Evolutionary conservation across 768 basidiomycete genomes (phyloP).

Genomic region (Tubosaeta sp.): DNA sequence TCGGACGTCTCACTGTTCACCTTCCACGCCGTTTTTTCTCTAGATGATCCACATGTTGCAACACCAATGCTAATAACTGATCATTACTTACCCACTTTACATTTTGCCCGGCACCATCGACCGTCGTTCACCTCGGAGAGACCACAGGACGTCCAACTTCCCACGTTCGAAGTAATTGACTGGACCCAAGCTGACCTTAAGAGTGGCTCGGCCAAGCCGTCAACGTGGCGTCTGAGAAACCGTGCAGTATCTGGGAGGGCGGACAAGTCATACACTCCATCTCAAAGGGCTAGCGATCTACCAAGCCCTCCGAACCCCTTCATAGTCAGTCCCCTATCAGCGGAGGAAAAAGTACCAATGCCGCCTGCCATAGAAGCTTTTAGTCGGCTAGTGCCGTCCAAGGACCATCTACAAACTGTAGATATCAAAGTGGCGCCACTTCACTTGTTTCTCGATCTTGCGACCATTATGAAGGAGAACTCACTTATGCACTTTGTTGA

Average conservation of each 20-base stretch:
- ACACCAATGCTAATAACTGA: conserved; percentile 76
- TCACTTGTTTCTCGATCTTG: conserved; percentile 75
- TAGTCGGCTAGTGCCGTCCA: conserved; percentile 5
- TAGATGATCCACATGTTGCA: conserved; percentile 30
- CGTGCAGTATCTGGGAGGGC: conserved; percentile 18
- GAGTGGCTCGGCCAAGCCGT: conserved; percentile 47
- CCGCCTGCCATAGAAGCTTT: conserved; percentile 20
- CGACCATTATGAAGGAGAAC: conserved; percentile 34
- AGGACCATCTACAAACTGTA: conserved; percentile 8
- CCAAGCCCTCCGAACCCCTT: conserved; percentile 16
- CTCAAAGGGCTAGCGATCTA: conserved; percentile 12
- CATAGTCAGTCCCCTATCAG: conserved; percentile 15
- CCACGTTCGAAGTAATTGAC: conserved; percentile 55
- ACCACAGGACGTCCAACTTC: conserved; percentile 35
- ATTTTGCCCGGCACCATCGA: conserved; percentile 41
- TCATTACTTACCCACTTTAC: conserved; percentile 57
- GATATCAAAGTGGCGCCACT: conserved; percentile 52
- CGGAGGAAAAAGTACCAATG: conserved; percentile 6
- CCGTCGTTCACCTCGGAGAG: conserved; percentile 29
- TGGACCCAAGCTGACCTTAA: conserved; percentile 51
- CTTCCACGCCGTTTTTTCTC: conserved; percentile 32
- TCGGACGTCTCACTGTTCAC: conserved; percentile 57
- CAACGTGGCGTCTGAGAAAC: conserved; percentile 56
- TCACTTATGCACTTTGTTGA: conserved; percentile 48
- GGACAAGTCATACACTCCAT: conserved; percentile 17